Conservation (phyloP, 2,329 filamentous ascomycete genomes). For the Penicillium griseofulvum region DNA sequence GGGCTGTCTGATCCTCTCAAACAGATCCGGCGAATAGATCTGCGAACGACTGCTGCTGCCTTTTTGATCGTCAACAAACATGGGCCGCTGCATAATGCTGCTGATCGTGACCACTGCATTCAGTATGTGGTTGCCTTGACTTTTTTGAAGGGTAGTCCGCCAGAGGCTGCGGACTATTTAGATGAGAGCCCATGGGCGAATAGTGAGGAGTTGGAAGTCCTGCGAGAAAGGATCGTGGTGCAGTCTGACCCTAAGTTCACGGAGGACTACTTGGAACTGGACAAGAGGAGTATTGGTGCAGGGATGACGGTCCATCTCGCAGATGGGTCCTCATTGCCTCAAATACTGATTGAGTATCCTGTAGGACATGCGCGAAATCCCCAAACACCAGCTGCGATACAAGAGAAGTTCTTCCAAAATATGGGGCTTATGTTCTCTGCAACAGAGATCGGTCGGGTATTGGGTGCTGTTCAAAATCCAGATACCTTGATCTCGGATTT, state of each 20-base stretch:
- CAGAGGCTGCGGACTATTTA: slow-evolving; percentile 28
- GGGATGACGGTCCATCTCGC: slow-evolving; percentile 27
- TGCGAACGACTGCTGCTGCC: slow-evolving; percentile 33
- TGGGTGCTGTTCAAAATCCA: slow-evolving; percentile 11
- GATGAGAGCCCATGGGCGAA: slow-evolving; percentile 28
- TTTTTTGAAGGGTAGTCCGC: slow-evolving; percentile 30
- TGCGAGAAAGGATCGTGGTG: slow-evolving; percentile 29
- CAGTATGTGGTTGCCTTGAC: slow-evolving; percentile 35
- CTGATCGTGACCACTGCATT: slow-evolving; percentile 40
- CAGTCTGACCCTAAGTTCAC: slow-evolving; percentile 29
- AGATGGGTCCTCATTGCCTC: slow-evolving; percentile 24
- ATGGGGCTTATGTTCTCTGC: slow-evolving; percentile 21
- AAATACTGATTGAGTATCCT: slow-evolving; percentile 38
- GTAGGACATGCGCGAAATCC: slow-evolving; percentile 19
- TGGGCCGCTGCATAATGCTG: slow-evolving; percentile 26
- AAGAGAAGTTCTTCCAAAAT: slow-evolving; percentile 18
- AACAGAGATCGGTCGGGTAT: slow-evolving; percentile 10
- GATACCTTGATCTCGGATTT: slow-evolving; percentile 14
- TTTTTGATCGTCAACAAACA: slow-evolving; percentile 36
- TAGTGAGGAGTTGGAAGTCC: slow-evolving; percentile 15
- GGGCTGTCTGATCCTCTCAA: slow-evolving; percentile 10
- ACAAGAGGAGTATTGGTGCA: slow-evolving; percentile 27
- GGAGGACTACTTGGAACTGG: slow-evolving; percentile 28
- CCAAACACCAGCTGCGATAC: slow-evolving; percentile 8
- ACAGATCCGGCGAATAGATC: slow-evolving; percentile 25